Conservation (phyloP, 352 stramenopile species). For the Phytophthora litchii region DNA sequence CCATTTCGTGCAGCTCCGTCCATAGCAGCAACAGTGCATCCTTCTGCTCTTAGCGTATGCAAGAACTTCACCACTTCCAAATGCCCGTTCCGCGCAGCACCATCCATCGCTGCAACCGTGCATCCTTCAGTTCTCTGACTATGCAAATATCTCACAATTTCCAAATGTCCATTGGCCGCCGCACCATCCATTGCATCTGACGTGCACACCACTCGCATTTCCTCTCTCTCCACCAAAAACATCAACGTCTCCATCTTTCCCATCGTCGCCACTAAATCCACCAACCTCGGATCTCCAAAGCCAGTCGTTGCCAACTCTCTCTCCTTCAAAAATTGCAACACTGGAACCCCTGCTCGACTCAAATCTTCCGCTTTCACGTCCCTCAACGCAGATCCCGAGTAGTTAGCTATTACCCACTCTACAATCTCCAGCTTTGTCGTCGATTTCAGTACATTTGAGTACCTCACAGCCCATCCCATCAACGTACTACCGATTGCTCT, state of each 20-base stretch:
- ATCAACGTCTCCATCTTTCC: slow-evolving; percentile 26
- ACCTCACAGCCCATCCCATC: slow-evolving; percentile 34
- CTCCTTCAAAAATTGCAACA: slow-evolving; percentile 25
- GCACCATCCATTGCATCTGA: slow-evolving; percentile 41
- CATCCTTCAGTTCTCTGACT: slow-evolving; percentile 29
- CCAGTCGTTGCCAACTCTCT: slow-evolving; percentile 16
- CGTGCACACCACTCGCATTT: slow-evolving; percentile 16
- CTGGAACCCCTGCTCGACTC: slow-evolving; percentile 26
- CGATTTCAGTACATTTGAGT: slow-evolving; percentile 21
- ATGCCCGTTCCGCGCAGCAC: slow-evolving; percentile 32
- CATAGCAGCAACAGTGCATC: slow-evolving; percentile 41
- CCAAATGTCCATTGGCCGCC: slow-evolving; percentile 41
- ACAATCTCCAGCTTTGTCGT: slow-evolving; percentile 34
- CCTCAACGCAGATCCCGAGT: slow-evolving; percentile 13
- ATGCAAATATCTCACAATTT: slow-evolving; percentile 43
- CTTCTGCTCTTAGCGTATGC: slow-evolving; percentile 36
- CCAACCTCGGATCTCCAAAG: slow-evolving; percentile 31
- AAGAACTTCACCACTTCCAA: slow-evolving; percentile 35
- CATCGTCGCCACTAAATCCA: slow-evolving; percentile 33
- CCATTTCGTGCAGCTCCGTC: slow-evolving; percentile 21
- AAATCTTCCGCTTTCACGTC: slow-evolving; percentile 35
- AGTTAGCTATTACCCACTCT: slow-evolving; percentile 30
- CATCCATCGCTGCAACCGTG: slow-evolving; percentile 36
- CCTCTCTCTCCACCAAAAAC: slow-evolving; percentile 24
- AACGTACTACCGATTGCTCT: slow-evolving; percentile 23